phyloP scores from a whole-genome alignment of 495 filamentous ascomycete genomes.

The Penicillium verhagenii region DNA sequence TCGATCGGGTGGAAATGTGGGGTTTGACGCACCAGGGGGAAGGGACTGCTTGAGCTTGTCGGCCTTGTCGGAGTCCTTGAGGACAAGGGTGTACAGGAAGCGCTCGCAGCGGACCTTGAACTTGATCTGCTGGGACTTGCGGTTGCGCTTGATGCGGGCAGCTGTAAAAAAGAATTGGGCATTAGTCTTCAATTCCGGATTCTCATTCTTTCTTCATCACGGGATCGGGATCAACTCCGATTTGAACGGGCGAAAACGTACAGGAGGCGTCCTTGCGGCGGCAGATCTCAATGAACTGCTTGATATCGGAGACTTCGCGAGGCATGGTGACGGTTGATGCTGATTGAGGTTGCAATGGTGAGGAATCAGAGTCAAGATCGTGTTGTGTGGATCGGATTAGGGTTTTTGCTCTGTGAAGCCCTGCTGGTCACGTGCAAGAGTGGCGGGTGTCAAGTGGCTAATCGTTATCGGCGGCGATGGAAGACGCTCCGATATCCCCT shows the following conservation, averaged over 20 bases:
- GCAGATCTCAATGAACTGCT: slow-evolving; percentile 99
- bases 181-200: slow-evolving; percentile 15
- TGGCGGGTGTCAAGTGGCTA: slow-evolving; percentile 4
- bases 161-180: slow-evolving; percentile 49
- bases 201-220: slow-evolving; percentile 1
- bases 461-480: slow-evolving; percentile 3
- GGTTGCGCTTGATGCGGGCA: slow-evolving; percentile 96
- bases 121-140: slow-evolving; percentile 84
- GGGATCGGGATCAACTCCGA: not conserved
- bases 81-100: slow-evolving; percentile 93
- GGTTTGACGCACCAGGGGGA: slow-evolving; percentile 74
- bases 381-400: slow-evolving; percentile 38
- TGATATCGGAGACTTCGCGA: slow-evolving; percentile 98
- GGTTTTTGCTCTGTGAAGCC: slow-evolving; percentile 24
- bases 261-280: slow-evolving; percentile 97
- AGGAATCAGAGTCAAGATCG: slow-evolving; percentile 14
- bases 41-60: slow-evolving; percentile 99
- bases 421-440: slow-evolving; percentile 19
- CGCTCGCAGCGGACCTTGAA: slow-evolving; percentile 99
- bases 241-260: slow-evolving; percentile 49
- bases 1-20: slow-evolving; percentile 2
- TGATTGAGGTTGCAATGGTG: slow-evolving; percentile 18
- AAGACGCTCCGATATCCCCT: not conserved
- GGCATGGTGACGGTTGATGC: slow-evolving; percentile 69
- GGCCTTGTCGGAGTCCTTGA: slow-evolving; percentile 98